Evolutionary conservation across 2,329 filamentous ascomycete genomes (phyloP).

Genomic region (Piedraia hortae): DNA sequence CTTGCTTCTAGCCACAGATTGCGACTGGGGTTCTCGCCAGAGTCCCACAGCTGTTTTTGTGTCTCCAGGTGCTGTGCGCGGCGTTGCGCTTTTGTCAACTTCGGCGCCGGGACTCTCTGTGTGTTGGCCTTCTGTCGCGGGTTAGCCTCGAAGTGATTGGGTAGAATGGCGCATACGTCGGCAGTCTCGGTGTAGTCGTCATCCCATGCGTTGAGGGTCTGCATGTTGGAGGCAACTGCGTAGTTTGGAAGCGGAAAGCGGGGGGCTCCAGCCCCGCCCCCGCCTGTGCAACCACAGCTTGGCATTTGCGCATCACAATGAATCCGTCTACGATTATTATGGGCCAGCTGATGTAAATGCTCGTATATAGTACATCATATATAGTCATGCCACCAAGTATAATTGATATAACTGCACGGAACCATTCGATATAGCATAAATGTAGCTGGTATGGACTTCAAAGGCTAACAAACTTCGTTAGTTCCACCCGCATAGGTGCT

Average conservation of each 20-base stretch:
- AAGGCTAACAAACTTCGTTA: no score
- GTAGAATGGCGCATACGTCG: slow-evolving; percentile 24
- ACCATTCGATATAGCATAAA: no score
- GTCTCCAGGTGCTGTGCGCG: slow-evolving; percentile 55
- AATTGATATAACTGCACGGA: no score
- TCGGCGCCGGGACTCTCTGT: slow-evolving; percentile 12
- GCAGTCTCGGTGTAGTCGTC: slow-evolving; percentile 68
- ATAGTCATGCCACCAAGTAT: no score
- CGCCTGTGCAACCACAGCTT: background rate
- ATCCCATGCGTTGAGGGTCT: slow-evolving; percentile 66
- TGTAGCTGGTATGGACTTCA: no score
- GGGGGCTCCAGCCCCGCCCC: no score
- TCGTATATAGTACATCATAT: no score
- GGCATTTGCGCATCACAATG: background rate
- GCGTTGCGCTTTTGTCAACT: slow-evolving; percentile 47
- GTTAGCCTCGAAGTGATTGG: slow-evolving; percentile 1
- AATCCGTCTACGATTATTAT: no score
- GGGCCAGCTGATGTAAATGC: no score
- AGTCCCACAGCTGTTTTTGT: slow-evolving; percentile 69
- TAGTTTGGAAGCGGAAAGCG: no score
- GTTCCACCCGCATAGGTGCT: no score
- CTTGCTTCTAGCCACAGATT: slow-evolving; percentile 47
- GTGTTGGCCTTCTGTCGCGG: slow-evolving; percentile 14
- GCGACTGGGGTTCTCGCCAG: slow-evolving; percentile 55
- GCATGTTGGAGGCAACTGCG: no score